Percentiles rank a stretch among this genome's conserved stretches.
Evolutionary conservation across 495 filamentous ascomycete genomes (phyloP).

Genomic region (Pyrenopolyporus hunteri): DNA sequence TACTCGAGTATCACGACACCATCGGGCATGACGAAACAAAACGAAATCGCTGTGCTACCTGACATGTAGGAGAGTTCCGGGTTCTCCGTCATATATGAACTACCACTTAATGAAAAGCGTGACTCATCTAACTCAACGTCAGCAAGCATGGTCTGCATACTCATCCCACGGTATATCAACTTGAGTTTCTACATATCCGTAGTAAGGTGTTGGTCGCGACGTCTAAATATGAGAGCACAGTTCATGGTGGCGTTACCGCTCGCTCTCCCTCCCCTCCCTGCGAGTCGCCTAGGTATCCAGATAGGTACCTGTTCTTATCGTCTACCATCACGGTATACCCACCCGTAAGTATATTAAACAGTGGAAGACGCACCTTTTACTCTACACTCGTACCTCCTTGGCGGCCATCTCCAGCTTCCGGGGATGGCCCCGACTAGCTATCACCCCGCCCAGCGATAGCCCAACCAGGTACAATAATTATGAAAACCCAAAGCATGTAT

Average conservation of each 20-base stretch:
- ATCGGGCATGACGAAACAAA: conserved; percentile 41
- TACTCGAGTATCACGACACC: conserved; percentile 35
- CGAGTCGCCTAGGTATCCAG: too few species aligned
- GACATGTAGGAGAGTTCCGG: conserved; percentile 28
- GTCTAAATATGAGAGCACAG: not conserved
- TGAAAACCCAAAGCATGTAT: conserved; percentile 29
- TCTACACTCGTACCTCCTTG: conserved; percentile 27
- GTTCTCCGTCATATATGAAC: conserved; percentile 22
- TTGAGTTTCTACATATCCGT: not conserved
- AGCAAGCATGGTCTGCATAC: not conserved
- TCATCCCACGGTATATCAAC: not conserved
- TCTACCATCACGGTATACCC: not conserved
- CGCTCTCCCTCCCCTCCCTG: not conserved
- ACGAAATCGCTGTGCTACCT: conserved; percentile 39
- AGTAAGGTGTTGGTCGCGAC: not conserved
- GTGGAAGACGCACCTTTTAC: conserved; percentile 14
- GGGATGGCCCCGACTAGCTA: conserved; percentile 34
- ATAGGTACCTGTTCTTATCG: not conserved
- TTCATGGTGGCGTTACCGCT: not conserved
- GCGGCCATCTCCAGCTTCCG: conserved; percentile 21
- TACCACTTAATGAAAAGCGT: conserved; percentile 11
- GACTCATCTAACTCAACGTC: conserved; percentile 4
- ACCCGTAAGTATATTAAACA: not conserved
- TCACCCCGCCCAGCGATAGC: conserved; percentile 28
- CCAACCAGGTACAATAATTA: conserved; percentile 22